phyloP scores from a whole-genome alignment of 495 filamentous ascomycete genomes.

The Xylaria palmicola region DNA sequence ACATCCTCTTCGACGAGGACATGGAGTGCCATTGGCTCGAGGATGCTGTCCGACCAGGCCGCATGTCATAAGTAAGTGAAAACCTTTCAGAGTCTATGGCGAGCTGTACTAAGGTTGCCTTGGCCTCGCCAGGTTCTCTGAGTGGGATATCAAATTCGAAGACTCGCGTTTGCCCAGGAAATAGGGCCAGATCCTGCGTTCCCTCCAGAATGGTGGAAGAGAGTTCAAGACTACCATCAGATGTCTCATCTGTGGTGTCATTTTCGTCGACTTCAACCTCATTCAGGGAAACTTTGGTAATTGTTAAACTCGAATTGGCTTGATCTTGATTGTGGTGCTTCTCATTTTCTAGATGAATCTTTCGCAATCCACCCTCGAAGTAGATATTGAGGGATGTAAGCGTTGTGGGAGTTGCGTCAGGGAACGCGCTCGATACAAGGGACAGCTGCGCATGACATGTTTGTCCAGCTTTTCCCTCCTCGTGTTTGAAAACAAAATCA shows the following conservation, averaged over 20 bases:
- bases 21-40: constrained; percentile 57
- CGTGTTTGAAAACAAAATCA: constrained; percentile 69
- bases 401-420: constrained; percentile 58
- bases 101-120: constrained; percentile 63
- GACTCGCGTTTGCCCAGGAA: constrained; percentile 65
- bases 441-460: constrained; percentile 68
- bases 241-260: constrained; percentile 19
- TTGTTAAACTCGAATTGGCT: constrained; percentile 15
- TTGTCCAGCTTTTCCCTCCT: constrained; percentile 84
- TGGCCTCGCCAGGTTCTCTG: constrained; percentile 76
- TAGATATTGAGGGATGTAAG: constrained; percentile 63
- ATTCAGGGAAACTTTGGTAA: constrained; percentile 27
- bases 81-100: constrained; percentile 63
- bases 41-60: constrained; percentile 45
- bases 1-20: constrained; percentile 41
- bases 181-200: constrained; percentile 62
- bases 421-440: constrained; percentile 67
- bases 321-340: constrained; percentile 2
- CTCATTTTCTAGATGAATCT: constrained; percentile 48
- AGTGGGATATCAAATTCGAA: constrained; percentile 71
- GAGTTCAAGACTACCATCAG: constrained; percentile 14
- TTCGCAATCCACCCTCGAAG: constrained; percentile 68
- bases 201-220: constrained; percentile 19
- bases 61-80: constrained; percentile 63
- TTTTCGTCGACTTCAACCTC: constrained; percentile 21